Conservation (phyloP, 192 early-diverging fungal genomes). For the Backusella parvicylindrica region DNA sequence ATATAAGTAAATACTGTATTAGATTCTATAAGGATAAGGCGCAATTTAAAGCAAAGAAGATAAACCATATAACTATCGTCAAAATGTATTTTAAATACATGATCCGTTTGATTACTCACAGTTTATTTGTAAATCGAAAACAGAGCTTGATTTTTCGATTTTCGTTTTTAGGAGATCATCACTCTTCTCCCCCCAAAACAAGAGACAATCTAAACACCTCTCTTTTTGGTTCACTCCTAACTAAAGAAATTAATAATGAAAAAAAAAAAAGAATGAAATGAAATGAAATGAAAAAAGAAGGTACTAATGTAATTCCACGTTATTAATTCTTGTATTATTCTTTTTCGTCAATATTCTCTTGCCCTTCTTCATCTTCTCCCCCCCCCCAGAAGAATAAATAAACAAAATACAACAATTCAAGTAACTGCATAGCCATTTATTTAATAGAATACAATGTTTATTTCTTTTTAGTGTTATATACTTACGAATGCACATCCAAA, state of each 20-base stretch:
- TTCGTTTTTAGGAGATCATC: neutral
- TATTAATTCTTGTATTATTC: no score
- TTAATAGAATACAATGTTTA: neutral
- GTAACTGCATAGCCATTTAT: neutral
- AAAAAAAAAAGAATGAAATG: neutral
- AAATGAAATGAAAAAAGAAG: no score
- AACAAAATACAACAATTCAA: neutral
- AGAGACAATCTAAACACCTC: neutral
- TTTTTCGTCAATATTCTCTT: no score
- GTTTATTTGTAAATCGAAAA: neutral
- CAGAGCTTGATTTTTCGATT: neutral
- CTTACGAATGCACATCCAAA: neutral
- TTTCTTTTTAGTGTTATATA: neutral
- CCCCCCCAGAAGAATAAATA: neutral
- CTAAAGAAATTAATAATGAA: neutral
- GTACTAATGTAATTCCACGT: no score
- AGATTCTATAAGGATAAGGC: no score
- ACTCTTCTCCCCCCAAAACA: neutral
- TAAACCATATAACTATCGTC: neutral
- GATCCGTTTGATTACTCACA: neutral
- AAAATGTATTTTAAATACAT: neutral
- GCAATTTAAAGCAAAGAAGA: no score
- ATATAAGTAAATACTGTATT: neutral
- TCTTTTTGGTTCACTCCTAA: neutral
- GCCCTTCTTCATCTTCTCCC: neutral